A percentile compares a stretch with the other conserved stretches of the same genome.
Evolutionary conservation across 805 yeast genomes (phyloP).

Genomic region (Yarrowia keelungensis): DNA sequence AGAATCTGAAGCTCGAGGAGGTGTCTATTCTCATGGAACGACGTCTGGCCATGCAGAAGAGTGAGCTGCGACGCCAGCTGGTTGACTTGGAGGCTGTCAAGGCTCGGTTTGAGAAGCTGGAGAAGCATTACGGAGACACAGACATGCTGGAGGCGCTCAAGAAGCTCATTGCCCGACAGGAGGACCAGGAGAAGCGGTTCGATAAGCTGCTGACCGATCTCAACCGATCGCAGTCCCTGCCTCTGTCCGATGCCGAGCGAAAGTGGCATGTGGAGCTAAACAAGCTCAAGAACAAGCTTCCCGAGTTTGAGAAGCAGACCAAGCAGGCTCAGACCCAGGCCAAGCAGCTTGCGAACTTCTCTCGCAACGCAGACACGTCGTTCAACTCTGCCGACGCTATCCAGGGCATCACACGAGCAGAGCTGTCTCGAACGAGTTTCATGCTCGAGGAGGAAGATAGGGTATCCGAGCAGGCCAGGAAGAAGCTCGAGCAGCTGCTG

Average conservation of each 20-base stretch:
- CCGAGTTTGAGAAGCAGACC: constrained; percentile 41
- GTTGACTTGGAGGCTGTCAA: constrained; percentile 45
- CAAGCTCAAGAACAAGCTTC: constrained; percentile 45
- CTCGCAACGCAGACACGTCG: not conserved
- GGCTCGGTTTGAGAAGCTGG: constrained; percentile 41
- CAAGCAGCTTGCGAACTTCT: not conserved
- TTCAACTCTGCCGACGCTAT: not conserved
- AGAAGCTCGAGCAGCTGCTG: constrained; percentile 8
- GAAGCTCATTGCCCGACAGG: constrained; percentile 49
- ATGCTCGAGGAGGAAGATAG: constrained; percentile 24
- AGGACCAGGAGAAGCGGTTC: constrained; percentile 49
- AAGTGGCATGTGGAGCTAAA: constrained; percentile 57
- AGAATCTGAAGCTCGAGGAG: constrained; percentile 48
- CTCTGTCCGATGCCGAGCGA: constrained; percentile 54
- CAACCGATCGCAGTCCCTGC: constrained; percentile 44
- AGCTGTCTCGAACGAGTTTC: constrained; percentile 17
- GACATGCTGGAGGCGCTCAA: constrained; percentile 42
- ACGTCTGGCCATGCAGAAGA: constrained; percentile 53
- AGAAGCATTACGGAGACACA: not conserved
- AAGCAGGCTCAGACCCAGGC: constrained; percentile 40
- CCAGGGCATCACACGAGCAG: constrained; percentile 16
- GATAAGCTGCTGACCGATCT: constrained; percentile 46
- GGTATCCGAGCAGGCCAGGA: constrained; percentile 6
- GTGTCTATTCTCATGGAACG: constrained; percentile 52
- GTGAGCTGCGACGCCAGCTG: constrained; percentile 56